A percentile compares a stretch with the other conserved stretches of the same genome.
phyloP scores from a whole-genome alignment of 345 rosid genomes.

The Citrus australasica region DNA sequence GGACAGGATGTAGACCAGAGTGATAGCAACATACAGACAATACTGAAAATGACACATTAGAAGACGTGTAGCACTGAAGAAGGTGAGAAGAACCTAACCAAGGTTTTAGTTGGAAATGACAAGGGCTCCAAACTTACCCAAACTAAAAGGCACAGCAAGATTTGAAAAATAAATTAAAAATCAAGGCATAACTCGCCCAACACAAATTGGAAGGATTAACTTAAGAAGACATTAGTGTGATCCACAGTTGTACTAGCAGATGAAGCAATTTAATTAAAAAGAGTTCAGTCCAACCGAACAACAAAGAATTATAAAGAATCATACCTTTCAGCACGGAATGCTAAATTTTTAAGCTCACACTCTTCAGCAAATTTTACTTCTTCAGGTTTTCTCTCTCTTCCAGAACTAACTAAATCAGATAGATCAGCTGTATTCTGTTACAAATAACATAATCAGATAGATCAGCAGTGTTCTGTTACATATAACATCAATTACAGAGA shows the following conservation, averaged over 20 bases:
- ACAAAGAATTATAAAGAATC: slow-evolving; percentile 16
- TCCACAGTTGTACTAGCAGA: neutral
- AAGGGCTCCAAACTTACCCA: neutral
- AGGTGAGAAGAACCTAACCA: neutral
- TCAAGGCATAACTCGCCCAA: too few relatives aligned
- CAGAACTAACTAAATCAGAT: slow-evolving; percentile 95
- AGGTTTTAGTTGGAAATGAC: neutral
- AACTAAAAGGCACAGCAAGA: too few relatives aligned
- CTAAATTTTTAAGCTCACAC: slow-evolving; percentile 59
- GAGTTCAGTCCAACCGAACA: neutral
- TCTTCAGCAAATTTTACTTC: slow-evolving; percentile 85
- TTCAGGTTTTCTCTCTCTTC: slow-evolving; percentile 91
- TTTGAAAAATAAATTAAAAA: too few relatives aligned
- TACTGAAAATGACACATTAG: neutral
- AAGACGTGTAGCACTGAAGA: neutral
- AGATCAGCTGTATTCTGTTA: slow-evolving; percentile 94
- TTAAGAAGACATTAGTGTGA: neutral
- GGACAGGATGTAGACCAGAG: neutral
- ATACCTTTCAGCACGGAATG: slow-evolving; percentile 92
- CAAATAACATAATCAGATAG: slow-evolving; percentile 62
- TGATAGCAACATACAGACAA: neutral
- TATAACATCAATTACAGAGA: slow-evolving; percentile 9
- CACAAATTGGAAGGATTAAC: neutral
- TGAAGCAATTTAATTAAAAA: neutral
- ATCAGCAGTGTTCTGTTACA: slow-evolving; percentile 80